Evolutionary conservation across 495 filamentous ascomycete species (phyloP), one percentile per base, ranked within the genome.

Genomic region (Penicillium riverlandense): DNA sequence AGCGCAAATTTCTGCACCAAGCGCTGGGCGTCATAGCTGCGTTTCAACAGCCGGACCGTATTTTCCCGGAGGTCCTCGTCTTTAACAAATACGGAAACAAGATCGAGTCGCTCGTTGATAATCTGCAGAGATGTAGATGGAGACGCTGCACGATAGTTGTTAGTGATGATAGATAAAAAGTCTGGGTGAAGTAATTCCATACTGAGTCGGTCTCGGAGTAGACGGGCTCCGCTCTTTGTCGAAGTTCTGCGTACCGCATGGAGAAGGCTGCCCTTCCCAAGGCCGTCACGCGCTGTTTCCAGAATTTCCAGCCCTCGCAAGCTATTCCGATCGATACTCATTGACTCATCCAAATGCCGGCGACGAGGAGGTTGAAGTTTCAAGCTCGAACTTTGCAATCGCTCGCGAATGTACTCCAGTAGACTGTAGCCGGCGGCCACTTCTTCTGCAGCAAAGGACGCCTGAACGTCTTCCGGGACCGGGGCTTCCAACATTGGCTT

Each of bases 1-100:
- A 96, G 71, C 2, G 91, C 83, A 52, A 99, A 96, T 48, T 89
- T 95, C 57, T 96, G 91, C 1, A 96, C 80, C 31, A 97, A 74
- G 6, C 94, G 84, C 47, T 94, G 84, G 7, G 88, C 85, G 58
- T 99, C 92, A 46, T 88, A 82, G 49, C 80, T 90, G 30, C 78
- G 76, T 50, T 83, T 80, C 7, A 97, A 70, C n/a, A 90, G 65
- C 14, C 72, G 54, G 0, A 76, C 64, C 11, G 94, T 67, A 35
- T 78, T 70, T 41, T 92, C 82, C 32, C 84, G 78, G 9, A 94
- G 72, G 11, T 77, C 61, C 8, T 70, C 55, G 47, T 85, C 65
- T 9, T 75, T 58, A 3, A 90, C 59, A 50, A 96, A 84, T 11
- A 77, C 70, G 8, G 84, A 75, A 9, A 96, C 90, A 2, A 97